These are phyloP conservation scores for Globisporangium apiculatum DNA, from an alignment of 352 stramenopile species.

Conservation along the genomic window DNA sequence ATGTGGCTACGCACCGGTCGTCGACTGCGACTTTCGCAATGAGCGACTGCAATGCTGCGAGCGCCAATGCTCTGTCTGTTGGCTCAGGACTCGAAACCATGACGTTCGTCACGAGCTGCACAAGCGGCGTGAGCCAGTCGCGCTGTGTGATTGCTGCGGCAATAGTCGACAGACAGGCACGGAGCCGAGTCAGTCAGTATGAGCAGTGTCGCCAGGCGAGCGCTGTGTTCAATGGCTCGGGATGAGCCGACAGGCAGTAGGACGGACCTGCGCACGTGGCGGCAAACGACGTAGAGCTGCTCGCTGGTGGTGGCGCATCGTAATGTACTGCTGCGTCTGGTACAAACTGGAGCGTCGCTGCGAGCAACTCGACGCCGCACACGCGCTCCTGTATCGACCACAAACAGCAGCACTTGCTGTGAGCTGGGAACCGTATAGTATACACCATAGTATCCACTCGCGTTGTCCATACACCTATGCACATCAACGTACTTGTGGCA, in stretches of 20 bases:
- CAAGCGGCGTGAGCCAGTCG: slow-evolving; percentile 51
- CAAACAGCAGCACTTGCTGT: slow-evolving; percentile 12
- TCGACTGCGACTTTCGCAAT: slow-evolving; percentile 25
- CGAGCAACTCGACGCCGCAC: not conserved
- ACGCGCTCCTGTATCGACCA: not conserved
- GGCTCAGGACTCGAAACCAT: slow-evolving; percentile 58
- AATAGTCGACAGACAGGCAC: not conserved
- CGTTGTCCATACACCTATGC: too few species aligned
- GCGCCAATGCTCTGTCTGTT: slow-evolving; percentile 26
- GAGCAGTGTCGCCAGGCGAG: not conserved
- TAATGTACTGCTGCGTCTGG: not conserved
- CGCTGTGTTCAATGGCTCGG: not conserved
- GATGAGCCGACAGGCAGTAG: not conserved
- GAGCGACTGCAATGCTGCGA: slow-evolving; percentile 30
- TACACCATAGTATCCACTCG: too few species aligned
- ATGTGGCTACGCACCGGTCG: slow-evolving; percentile 22
- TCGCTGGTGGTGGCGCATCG: not conserved
- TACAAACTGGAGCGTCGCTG: not conserved
- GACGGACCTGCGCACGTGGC: not conserved
- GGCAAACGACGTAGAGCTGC: not conserved
- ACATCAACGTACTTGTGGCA: not conserved
- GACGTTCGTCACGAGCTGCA: slow-evolving; percentile 59
- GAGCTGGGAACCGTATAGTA: too few species aligned
- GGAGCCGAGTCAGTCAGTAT: not conserved
- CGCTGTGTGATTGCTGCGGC: slow-evolving; percentile 23